These are phyloP conservation scores for Trichoderma aggressivum DNA, from an alignment of 2,329 filamentous ascomycete genomes.

Conservation along the genomic window DNA sequence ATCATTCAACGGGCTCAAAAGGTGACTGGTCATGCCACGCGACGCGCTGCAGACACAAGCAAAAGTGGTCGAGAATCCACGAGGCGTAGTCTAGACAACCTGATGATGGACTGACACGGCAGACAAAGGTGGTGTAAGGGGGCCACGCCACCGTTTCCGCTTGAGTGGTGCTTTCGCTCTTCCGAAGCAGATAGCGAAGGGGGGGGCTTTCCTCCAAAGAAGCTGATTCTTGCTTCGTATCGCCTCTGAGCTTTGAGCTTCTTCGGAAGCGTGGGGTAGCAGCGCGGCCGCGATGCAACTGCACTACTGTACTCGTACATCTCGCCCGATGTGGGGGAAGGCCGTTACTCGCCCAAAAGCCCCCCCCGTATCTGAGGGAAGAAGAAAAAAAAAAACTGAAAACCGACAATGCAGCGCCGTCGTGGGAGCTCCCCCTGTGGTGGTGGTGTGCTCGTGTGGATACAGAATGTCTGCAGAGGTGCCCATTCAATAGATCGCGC, in stretches of 20 bases:
- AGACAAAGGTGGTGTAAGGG: not conserved
- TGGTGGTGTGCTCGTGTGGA: slow-evolving; percentile 3
- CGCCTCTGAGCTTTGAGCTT: not conserved
- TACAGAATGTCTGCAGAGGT: not conserved
- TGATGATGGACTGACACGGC: slow-evolving; percentile 7
- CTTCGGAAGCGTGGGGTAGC: slow-evolving; percentile 2
- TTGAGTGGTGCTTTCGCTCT: not conserved
- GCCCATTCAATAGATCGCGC: slow-evolving; percentile 15
- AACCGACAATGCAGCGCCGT: not conserved
- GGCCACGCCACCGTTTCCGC: not conserved
- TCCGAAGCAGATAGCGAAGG: not conserved
- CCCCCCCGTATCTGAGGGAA: not conserved
- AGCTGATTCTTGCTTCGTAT: not conserved
- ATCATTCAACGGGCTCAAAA: not conserved
- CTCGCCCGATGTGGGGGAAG: slow-evolving; percentile 6
- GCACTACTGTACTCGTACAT: not conserved
- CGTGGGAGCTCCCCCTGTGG: not conserved
- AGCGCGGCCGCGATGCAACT: not conserved
- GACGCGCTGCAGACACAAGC: not conserved
- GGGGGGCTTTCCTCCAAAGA: not conserved
- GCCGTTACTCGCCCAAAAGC: not conserved
- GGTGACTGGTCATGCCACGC: not conserved
- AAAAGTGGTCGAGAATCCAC: not conserved
- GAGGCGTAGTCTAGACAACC: not conserved
- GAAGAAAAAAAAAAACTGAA: not conserved